Conservation (phyloP, 306 rosid genomes). For the Lathyrus tuberosus region DNA sequence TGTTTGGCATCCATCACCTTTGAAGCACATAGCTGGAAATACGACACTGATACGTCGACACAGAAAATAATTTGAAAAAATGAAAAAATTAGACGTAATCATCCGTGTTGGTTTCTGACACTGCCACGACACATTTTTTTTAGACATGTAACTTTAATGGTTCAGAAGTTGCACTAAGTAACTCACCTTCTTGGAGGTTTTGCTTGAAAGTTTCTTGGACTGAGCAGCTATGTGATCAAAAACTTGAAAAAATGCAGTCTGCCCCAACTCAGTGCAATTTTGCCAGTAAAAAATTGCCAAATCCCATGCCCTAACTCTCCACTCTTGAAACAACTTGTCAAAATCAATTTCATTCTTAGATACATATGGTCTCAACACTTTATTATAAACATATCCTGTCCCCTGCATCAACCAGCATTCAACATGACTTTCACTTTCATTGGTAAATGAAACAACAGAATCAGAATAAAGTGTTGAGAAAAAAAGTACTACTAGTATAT, state of each 20-base stretch:
- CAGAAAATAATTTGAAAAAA: too few species aligned
- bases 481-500: background rate
- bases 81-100: too few species aligned
- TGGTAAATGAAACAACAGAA: background rate
- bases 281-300: slow-evolving; percentile 71
- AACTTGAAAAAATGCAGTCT: slow-evolving; percentile 62
- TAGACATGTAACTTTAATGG: background rate
- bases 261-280: slow-evolving; percentile 71
- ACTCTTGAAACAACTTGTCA: slow-evolving; percentile 62
- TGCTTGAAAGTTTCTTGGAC: slow-evolving; percentile 46
- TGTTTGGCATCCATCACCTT: too few species aligned
- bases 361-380: slow-evolving; percentile 72
- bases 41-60: too few species aligned
- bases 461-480: slow-evolving; percentile 1
- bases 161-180: slow-evolving; percentile 31
- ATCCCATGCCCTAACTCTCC: slow-evolving; percentile 79
- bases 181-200: slow-evolving; percentile 44
- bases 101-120: too few species aligned
- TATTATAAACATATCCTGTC: slow-evolving; percentile 58
- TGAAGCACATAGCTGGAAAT: too few species aligned
- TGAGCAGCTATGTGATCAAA: slow-evolving; percentile 59
- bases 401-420: slow-evolving; percentile 56
- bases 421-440: slow-evolving; percentile 14
- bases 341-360: slow-evolving; percentile 67
- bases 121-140: too few species aligned